Conservation (phyloP, 495 filamentous ascomycete species). For the Jackrogersella multiformis region DNA sequence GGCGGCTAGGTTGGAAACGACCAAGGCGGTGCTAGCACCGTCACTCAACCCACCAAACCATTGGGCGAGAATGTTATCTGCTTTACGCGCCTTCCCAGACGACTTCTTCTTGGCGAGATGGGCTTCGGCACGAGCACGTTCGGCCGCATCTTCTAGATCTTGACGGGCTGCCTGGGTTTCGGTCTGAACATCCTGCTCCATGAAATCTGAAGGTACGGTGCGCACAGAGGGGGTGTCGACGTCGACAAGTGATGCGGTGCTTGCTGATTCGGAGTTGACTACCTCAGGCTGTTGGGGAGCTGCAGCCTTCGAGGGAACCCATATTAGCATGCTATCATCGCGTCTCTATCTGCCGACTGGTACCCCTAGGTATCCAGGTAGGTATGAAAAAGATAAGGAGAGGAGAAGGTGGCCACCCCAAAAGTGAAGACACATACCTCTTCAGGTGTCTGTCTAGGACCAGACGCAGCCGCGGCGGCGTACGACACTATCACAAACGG, state of each 20-base stretch:
- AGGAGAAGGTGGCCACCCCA: background rate
- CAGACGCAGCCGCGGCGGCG: slow-evolving; percentile 76
- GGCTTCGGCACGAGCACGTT: slow-evolving; percentile 55
- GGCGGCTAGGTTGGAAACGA: slow-evolving; percentile 50
- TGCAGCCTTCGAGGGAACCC: slow-evolving; percentile 55
- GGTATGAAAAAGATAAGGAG: background rate
- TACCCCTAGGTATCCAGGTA: background rate
- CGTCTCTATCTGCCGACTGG: background rate
- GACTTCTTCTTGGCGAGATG: slow-evolving; percentile 64
- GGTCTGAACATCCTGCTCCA: slow-evolving; percentile 71
- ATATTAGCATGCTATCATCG: slow-evolving; percentile 21
- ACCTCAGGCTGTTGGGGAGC: slow-evolving; percentile 72
- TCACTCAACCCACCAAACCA: slow-evolving; percentile 49
- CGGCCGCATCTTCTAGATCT: slow-evolving; percentile 55
- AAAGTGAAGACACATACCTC: slow-evolving; percentile 61
- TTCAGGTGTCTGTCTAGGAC: slow-evolving; percentile 75
- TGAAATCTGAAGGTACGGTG: slow-evolving; percentile 73
- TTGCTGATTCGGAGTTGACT: slow-evolving; percentile 65
- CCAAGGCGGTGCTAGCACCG: slow-evolving; percentile 48
- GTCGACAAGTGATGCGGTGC: slow-evolving; percentile 72
- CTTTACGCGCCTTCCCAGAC: slow-evolving; percentile 44
- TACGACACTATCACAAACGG: slow-evolving; percentile 69
- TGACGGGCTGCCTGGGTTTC: slow-evolving; percentile 71
- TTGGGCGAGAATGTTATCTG: slow-evolving; percentile 51
- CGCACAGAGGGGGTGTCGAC: slow-evolving; percentile 77